Base-by-base conservation (phyloP, 306 rosid species). In the Lablab purpureus region DNA sequence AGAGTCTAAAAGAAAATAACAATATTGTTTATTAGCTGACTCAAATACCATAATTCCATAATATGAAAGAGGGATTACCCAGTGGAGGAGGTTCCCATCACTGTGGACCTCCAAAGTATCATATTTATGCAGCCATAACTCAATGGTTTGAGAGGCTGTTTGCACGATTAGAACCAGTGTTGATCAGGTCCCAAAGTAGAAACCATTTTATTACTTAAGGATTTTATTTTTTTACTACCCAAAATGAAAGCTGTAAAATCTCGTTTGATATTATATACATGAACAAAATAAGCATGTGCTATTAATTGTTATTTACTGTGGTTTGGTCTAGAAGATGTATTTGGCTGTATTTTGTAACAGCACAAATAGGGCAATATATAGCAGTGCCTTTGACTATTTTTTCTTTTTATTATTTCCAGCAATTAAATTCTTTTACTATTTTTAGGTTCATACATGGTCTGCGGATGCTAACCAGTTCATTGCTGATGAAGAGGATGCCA, bases 401-500 rank as follows among this genome's bases (percentile, higher is more conserved):
- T 22, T 49, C 54, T 21, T 7, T 32, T 25, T 30, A 7, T 30
- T 6, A 27, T 71, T 63, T 59, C 10, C 45, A 9, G 69, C 22
- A 40, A 45, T 47, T 8, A 2, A 64, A 43, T 65, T 71, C 19
- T 65, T 2, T 71, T 36, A 64, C 55, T 64, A 28, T 50, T 32
- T 74, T 22, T 73, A 94, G 99, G 86, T 89, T 81, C 95, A 91
- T 73, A 83, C 83, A 0, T 94, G 99, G 99, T 89, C 92, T 67
- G 56, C 49, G 82, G 97, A 94, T 81, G 90, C 95, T 76, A 94
- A 94, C 72, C 93, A 87, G 70, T 94, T 87, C 83, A 90, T 94
- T 58, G 90, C 95, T 59, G 99, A 94, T 80, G 99, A 94, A 79
- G 99, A 92, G 79, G 97, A 94, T 64, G 80, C 71, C 82, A 88